Base-by-base conservation (phyloP, 2,329 filamentous ascomycete species). In the Raffaelea arxii region DNA sequence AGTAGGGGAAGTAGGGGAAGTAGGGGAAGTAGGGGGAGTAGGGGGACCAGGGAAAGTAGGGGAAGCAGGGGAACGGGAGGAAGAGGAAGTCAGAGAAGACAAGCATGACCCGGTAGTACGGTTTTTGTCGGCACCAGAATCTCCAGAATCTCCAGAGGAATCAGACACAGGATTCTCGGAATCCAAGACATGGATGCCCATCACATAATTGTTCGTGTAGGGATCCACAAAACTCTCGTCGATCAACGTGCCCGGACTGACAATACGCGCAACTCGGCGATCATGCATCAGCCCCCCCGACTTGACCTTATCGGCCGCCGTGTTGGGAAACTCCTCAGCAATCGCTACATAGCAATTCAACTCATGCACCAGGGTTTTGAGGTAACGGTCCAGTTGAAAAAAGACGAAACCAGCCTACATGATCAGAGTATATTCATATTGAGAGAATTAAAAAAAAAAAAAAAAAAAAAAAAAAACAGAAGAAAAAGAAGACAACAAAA, bases 171-270 rank as follows among this genome's bases (percentile, higher is more conserved):
- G n/a, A n/a, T n/a, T n/a, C n/a, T n/a, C n/a, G n/a, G n/a, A n/a
- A n/a, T 36, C 36, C 37, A 55, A 54, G 24, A 84, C 62, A 58
- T 94, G 78, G 41, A 97, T 76, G 32, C 86, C 83, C 61, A 97
- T 77, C 27, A 97, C 74, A 62, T 91, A 98, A 61, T 96, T 97
- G 65, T 92, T 96, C 57, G 86, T 81, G 60, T 86, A 91, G 2
- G 89, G 87, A 60, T 97, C 87, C 72, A 98, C 89, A 63, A 97
- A 98, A 56, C 89, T 90, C 65, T 98, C 92, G 63, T 98, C 92
- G 54, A 98, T 95, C 46, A 98, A 71, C 2, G 92, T 98, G 19
- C 92, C 92, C 1, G 92, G 89, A 1, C 92, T 97, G 58, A 98
- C 80, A 55, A 98, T 83, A 48, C 92, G 82, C 18, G 86, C 78